Base-by-base conservation (phyloP, 305 asterid species). In the Rubia balearica region DNA sequence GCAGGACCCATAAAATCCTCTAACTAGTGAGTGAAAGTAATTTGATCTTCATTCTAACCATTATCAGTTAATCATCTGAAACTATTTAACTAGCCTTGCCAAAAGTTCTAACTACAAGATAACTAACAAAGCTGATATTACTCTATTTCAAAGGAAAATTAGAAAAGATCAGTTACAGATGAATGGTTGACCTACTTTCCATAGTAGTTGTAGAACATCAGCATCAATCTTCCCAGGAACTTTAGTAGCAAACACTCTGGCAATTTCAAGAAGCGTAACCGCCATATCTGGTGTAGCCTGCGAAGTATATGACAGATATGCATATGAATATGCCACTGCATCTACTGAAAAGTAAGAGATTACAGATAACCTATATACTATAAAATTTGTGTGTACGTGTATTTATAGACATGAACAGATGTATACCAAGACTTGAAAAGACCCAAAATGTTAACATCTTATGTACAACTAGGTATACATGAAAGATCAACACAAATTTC, bases 251-350 rank as follows among this genome's bases (percentile, higher is more conserved):
- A 94, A 94, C 75, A 91, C 74, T 82, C 99, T 83, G 78, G 98
- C 99, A 75, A 94, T 88, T 85, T 94, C 97, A 73, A 94, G 98
- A 85, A 94, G 97, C 64, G 99, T 94, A 73, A 94, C 98, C 30
- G 99, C 99, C 99, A 94, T 91, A 82, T 88, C 99, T 64, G 99
- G 99, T 73, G 97, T 94, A 77, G 99, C 99, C 99, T 94, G 71
- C 74, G 30, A 79, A 78, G 69, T 41, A 75, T 76, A 80, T 53
- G 77, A 74, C 70, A 79, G 75, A 77, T 38, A 51, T 69, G 65
- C 43, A 73, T 63, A 81, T 68, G 74, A 65, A 21, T 46, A 62
- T 42, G 68, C 7, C 24, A 8, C 42, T 60, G 17, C 36, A 62
- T 27, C 24, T n/a, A 30, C 14, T 16, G 30, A 41, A 36, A 24